Base-by-base conservation (phyloP, 192 early-diverging fungal genomes). In the Cladochytrium replicatum region DNA sequence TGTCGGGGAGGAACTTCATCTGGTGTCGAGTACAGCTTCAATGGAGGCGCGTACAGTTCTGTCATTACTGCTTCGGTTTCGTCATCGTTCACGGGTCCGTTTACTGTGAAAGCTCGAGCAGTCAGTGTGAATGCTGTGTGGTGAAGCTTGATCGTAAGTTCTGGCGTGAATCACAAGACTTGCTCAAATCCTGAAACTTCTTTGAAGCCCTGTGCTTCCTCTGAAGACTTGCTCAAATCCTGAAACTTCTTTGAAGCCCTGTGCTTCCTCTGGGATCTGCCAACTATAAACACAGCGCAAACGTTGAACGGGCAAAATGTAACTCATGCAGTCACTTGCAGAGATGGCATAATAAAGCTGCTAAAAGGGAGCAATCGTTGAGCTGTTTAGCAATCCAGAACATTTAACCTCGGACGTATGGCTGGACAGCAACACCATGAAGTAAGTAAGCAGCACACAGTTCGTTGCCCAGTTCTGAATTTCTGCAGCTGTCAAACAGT, bases 351-450 rank as follows among this genome's bases (percentile, higher is more conserved):
- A n/a, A n/a, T n/a, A n/a, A n/a, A n/a, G n/a, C n/a, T n/a, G 34
- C 17, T n/a, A 37, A 43, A 60, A 60, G 43, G 58, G 58, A 11
- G 58, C 58, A 15, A 60, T 60, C 27, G 58, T 58, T 29, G 58
- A 60, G 22, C 49, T 60, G 19, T 60, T 60, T 47, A 55, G 58
- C 24, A 37, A 37, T 13, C 13, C 13, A 37, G 17, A 13, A n/a
- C 13, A 37, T 13, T 37, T 37, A 37, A 37, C 34, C 13, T 13
- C 34, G 13, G 34, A n/a, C 17, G 17, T 37, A 13, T 13, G 13
- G 34, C 17, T 37, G 13, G 34, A 13, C 13, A 37, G 34, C 17
- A 13, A 13, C 13, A 37, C 13, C 17, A 13, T 37, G 13, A 37
- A n/a, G n/a, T n/a, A n/a, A n/a, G n/a, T n/a, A n/a, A n/a, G n/a